These are phyloP conservation scores for Nakazawaea molendinolei DNA, from an alignment of 805 yeast genomes.

Conservation along the genomic window DNA sequence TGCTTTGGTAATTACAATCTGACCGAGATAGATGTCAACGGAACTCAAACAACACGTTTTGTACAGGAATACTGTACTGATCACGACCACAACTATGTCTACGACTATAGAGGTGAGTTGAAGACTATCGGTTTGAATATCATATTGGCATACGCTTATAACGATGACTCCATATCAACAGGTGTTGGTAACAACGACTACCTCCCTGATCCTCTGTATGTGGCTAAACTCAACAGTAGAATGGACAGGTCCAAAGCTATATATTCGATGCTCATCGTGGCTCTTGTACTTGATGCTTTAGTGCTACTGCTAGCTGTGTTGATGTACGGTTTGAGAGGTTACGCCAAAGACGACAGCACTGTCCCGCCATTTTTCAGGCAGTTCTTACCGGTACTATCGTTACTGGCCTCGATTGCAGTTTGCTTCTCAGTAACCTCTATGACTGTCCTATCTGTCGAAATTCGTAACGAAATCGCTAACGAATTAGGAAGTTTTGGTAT, in stretches of 20 bases:
- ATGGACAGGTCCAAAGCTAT: constrained; percentile 19
- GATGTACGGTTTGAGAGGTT: constrained; percentile 31
- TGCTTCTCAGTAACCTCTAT: constrained; percentile 25
- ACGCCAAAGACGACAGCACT: constrained; percentile 25
- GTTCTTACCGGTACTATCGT: constrained; percentile 28
- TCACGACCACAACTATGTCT: constrained; percentile 20
- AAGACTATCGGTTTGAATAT: constrained; percentile 32
- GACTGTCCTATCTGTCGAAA: constrained; percentile 20
- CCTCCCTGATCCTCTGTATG: constrained; percentile 21
- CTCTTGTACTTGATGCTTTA: constrained; percentile 23
- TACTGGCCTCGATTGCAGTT: constrained; percentile 27
- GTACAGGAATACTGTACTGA: constrained; percentile 16
- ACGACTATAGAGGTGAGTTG: constrained; percentile 40
- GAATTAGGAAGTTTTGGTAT: constrained; percentile 43
- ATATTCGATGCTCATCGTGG: constrained; percentile 24
- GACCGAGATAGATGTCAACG: constrained; percentile 9
- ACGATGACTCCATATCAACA: constrained; percentile 13
- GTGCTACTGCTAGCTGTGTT: constrained; percentile 25
- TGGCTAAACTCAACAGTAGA: constrained; percentile 16
- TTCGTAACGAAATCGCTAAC: constrained; percentile 22
- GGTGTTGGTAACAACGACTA: constrained; percentile 15
- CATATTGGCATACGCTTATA: constrained; percentile 43
- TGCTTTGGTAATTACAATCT: constrained; percentile 35
- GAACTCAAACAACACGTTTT: constrained; percentile 1
- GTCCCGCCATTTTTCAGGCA: constrained; percentile 30